Conservation (phyloP, 495 filamentous ascomycete species). For the Astrothelium macrocarpum region DNA sequence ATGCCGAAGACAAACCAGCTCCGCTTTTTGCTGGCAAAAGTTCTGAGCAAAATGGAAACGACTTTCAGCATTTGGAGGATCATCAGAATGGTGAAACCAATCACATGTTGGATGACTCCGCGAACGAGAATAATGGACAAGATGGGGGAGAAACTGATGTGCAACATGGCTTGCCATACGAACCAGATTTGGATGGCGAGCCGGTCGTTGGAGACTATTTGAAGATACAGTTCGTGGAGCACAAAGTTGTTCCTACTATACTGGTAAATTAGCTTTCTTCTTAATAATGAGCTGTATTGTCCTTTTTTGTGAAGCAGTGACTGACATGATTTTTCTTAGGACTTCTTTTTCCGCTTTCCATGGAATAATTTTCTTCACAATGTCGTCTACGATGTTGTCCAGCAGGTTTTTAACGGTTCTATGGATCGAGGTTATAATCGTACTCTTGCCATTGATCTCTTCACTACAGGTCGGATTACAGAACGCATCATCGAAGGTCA, state of each 20-base stretch:
- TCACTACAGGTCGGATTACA: conserved; percentile 80
- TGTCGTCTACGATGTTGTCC: conserved; percentile 97
- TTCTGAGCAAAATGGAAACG: background rate
- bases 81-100: background rate
- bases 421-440: conserved; percentile 96
- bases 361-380: conserved; percentile 99
- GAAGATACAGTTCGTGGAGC: conserved; percentile 94
- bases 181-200: conserved; percentile 56
- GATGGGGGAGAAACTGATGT: background rate
- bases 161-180: conserved; percentile 30
- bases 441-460: conserved; percentile 79
- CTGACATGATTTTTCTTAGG: conserved; percentile 36
- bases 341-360: conserved; percentile 96
- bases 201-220: conserved; percentile 95
- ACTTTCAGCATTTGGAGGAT: background rate
- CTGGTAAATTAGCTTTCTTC: conserved; percentile 48
- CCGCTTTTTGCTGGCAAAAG: conserved; percentile 47
- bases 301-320: too few relatives aligned
- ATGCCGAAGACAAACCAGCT: conserved; percentile 57
- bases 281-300: background rate
- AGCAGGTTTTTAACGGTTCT: conserved; percentile 97
- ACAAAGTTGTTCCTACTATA: conserved; percentile 91
- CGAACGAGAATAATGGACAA: background rate
- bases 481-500: conserved; percentile 88
- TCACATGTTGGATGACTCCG: background rate